phyloP scores from a whole-genome alignment of 2,329 filamentous ascomycete genomes.

The Annulohypoxylon truncatum region DNA sequence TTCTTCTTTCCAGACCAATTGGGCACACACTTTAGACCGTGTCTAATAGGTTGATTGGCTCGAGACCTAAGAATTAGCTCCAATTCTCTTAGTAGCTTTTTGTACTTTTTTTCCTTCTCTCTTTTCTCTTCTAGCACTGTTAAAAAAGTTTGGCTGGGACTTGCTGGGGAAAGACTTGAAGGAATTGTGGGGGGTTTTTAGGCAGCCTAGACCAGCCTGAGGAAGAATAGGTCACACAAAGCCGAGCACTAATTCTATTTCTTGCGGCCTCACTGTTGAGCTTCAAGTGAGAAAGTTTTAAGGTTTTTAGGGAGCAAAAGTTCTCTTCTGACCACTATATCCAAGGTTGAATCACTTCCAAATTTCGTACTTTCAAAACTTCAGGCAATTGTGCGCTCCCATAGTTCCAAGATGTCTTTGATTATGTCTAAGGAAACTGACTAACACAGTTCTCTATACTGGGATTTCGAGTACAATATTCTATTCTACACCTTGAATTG shows the following conservation, averaged over 20 bases:
- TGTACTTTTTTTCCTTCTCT: constrained; percentile 12
- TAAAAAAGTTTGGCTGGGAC: constrained; percentile 13
- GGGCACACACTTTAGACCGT: constrained; percentile 25
- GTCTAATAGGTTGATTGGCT: constrained; percentile 24
- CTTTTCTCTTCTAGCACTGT: constrained; percentile 6
- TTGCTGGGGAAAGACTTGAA: neutral
- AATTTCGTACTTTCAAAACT: neutral
- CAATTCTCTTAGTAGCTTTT: constrained; percentile 6
- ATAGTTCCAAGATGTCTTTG: too few species aligned
- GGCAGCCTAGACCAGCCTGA: constrained; percentile 16
- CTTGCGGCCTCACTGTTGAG: neutral
- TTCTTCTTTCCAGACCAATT: constrained; percentile 39
- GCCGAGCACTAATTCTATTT: constrained; percentile 19
- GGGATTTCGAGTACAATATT: neutral
- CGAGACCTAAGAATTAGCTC: constrained; percentile 10
- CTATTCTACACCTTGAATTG: neutral
- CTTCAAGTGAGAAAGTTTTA: constrained; percentile 15
- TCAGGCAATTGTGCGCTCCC: neutral
- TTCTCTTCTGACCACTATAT: constrained; percentile 4
- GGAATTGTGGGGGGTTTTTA: constrained; percentile 31
- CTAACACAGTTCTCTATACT: neutral
- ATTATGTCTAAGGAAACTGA: too few species aligned
- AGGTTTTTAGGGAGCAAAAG: constrained; percentile 12
- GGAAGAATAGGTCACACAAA: constrained; percentile 17
- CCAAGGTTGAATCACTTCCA: neutral